These are phyloP conservation scores for Eleusine indica DNA, from an alignment of 176 grass and related monocot genomes.

Conservation along the genomic window DNA sequence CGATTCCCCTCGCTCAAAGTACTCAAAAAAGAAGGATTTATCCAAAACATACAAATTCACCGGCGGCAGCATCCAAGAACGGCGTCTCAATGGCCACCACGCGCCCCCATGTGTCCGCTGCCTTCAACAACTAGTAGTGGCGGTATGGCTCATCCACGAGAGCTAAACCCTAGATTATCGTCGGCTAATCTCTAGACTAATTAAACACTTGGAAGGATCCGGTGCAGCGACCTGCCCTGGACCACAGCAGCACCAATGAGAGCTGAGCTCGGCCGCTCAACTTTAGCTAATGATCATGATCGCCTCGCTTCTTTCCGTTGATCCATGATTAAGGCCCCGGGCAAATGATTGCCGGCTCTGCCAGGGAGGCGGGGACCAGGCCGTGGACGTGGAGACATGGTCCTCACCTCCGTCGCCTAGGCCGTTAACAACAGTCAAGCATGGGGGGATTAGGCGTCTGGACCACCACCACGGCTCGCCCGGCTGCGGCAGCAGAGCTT, in stretches of 20 bases:
- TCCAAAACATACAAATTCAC: not conserved
- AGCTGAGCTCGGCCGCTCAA: not conserved
- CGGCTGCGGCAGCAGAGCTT: not conserved
- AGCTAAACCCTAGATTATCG: not conserved
- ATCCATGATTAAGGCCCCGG: conserved; percentile 23
- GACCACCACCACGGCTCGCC: not conserved
- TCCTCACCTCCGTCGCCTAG: conserved; percentile 26
- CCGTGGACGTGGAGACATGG: conserved; percentile 42
- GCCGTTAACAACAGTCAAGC: conserved; percentile 39
- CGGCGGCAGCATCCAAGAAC: not conserved
- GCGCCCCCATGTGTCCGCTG: not conserved
- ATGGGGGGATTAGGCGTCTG: conserved; percentile 8
- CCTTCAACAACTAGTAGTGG: not conserved
- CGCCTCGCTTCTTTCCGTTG: not conserved
- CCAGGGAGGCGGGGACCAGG: not conserved
- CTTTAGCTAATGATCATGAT: not conserved
- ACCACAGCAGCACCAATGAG: conserved; percentile 36
- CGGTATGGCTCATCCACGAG: not conserved
- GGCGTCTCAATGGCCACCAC: not conserved
- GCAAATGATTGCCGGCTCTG: conserved; percentile 15
- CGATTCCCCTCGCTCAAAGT: not conserved
- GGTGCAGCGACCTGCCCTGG: conserved; percentile 30
- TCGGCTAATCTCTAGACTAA: conserved; percentile 1
- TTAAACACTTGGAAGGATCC: conserved; percentile 16
- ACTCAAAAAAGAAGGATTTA: not conserved